Base-by-base conservation (phyloP, 495 filamentous ascomycete species). In the Penicillium flavigenum region DNA sequence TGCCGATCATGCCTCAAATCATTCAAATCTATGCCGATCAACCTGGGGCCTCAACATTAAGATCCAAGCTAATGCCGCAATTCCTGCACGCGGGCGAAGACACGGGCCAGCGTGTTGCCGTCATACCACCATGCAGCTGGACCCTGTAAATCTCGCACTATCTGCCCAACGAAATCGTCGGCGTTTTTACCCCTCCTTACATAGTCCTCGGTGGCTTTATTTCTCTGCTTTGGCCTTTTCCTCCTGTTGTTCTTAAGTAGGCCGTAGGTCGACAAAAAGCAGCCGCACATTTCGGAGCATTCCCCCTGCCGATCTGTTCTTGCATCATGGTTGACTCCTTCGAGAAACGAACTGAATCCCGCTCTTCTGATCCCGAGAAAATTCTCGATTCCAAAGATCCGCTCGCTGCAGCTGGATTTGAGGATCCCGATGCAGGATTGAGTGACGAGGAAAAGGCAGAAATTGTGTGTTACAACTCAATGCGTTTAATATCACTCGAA, bases 381-480 rank as follows among this genome's bases (percentile, higher is more conserved):
- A 29, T 57, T 10, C 31, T 39, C 9, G 53, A 58, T 34, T 5
- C 34, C 0, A 32, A 51, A n/a, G 32, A 10, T 16, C 34, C 57
- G 12, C 57, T 62, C 1, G 62, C 57, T 44, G 47, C 68, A 5
- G 59, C 54, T 5, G 69, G 70, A 0, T 67, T 77, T 32, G 72
- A 76, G 43, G 86, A 90, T 60, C 88, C 87, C 1, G 89, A 92
- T 64, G 83, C 82, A 24, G 84, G 86, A 27, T 67, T 90, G 47
- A 88, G 77, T 47, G 80, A 79, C 1, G 87, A 82, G 38, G 89
- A 92, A 64, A 83, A 76, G 62, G 84, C 79, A 6, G 78, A 75
- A 31, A 83, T 89, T 63, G 90, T 92, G 72, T 65, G 83, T 64
- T 19, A 2, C 24, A 24, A 14, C 11, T n/a, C 0, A 29, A n/a